phyloP scores from a whole-genome alignment of 257 asterid genomes.

The Salvia splendens region DNA sequence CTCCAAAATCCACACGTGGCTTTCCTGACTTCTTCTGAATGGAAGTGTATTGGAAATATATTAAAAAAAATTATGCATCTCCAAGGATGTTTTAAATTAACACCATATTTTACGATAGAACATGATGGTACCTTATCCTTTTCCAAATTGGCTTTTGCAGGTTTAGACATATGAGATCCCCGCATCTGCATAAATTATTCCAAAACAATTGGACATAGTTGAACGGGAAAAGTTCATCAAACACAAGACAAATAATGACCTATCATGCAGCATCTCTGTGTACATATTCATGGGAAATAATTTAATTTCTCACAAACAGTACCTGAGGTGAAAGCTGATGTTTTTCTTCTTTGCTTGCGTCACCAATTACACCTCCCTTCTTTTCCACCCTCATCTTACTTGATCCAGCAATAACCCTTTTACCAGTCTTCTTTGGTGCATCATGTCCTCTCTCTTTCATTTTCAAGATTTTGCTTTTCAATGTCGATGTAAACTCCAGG shows the following conservation, averaged over 20 bases:
- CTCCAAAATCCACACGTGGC: constrained; percentile 31
- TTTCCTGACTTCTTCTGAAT: constrained; percentile 39
- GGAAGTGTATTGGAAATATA: constrained; percentile 24
- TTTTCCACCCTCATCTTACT: constrained; percentile 31
- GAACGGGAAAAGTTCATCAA: background rate
- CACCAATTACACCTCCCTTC: constrained; percentile 32
- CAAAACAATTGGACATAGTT: constrained; percentile 11
- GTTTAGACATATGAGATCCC: constrained; percentile 32
- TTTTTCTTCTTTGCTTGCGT: background rate
- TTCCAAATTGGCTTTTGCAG: constrained; percentile 36
- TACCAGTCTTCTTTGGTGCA: constrained; percentile 28
- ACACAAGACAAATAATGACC: no score
- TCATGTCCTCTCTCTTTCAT: constrained; percentile 26
- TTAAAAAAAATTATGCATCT: constrained; percentile 23
- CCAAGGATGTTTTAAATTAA: constrained; percentile 23
- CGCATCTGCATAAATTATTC: constrained; percentile 32
- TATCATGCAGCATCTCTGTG: no score
- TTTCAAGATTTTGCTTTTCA: constrained; percentile 30
- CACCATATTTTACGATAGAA: constrained; percentile 5
- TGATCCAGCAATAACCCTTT: constrained; percentile 29
- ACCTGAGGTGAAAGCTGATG: no score
- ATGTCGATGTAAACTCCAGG: constrained; percentile 26
- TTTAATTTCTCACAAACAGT: no score
- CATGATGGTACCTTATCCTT: constrained; percentile 38
- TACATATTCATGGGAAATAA: no score